phyloP scores from a whole-genome alignment of 179 eudicot species.

The Beta macrorhiza region DNA sequence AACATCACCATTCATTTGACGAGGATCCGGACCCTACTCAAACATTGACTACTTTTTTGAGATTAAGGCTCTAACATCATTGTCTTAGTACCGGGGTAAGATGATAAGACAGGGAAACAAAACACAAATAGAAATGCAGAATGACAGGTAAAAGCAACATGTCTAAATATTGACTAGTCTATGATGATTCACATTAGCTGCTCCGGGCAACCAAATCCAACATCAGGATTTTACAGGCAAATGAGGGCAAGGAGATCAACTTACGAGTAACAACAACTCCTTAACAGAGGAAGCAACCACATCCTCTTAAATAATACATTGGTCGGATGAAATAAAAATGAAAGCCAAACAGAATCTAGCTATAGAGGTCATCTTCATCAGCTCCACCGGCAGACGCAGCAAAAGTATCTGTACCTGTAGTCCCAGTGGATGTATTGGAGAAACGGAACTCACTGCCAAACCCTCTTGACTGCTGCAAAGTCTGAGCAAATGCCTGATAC shows the following conservation, averaged over 20 bases:
- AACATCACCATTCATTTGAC: no score
- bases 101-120: no score
- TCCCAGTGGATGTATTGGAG: constrained; percentile 1
- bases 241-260: background rate
- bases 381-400: constrained; percentile 22
- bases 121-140: no score
- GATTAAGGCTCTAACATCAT: no score
- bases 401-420: constrained; percentile 16
- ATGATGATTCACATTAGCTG: background rate
- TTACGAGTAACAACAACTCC: background rate
- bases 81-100: no score
- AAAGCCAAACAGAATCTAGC: background rate
- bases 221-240: background rate
- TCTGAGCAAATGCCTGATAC: constrained; percentile 37
- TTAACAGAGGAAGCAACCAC: background rate
- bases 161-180: background rate
- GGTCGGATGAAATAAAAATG: background rate
- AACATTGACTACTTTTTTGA: no score
- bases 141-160: background rate
- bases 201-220: constrained; percentile 3
- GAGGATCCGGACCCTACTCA: no score
- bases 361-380: constrained; percentile 34
- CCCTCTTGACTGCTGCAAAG: constrained; percentile 40
- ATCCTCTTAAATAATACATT: background rate
- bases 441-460: constrained; percentile 39